phyloP scores from a whole-genome alignment of 75 land plant genomes.

The Sequoia sempervirens region DNA sequence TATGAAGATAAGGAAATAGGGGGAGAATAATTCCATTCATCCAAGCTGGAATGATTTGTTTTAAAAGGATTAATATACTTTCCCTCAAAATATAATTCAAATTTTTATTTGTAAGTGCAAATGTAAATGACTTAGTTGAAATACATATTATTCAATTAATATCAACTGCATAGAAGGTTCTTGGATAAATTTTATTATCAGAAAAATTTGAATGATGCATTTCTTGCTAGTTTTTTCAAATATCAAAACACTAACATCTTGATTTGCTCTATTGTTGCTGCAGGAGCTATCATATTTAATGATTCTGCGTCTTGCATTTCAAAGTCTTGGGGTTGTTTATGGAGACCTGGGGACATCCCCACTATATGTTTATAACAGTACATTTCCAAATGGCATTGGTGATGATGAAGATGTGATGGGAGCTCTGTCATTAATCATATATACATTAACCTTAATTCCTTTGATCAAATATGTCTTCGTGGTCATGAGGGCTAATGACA shows the following conservation, averaged over 20 bases:
- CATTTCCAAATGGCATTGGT: slow-evolving; percentile 53
- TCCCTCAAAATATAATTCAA: no score
- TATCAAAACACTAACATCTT: background rate
- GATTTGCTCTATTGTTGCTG: slow-evolving; percentile 8
- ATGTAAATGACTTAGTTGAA: background rate
- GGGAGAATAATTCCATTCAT: no score
- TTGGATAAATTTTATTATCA: background rate
- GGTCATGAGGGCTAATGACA: slow-evolving; percentile 70
- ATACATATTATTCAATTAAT: background rate
- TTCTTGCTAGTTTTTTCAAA: background rate
- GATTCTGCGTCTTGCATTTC: slow-evolving; percentile 67
- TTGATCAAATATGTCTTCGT: slow-evolving; percentile 70
- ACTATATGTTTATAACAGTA: slow-evolving; percentile 80
- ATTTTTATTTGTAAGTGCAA: no score
- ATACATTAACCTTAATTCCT: slow-evolving; percentile 62
- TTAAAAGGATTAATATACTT: no score
- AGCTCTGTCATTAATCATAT: slow-evolving; percentile 70
- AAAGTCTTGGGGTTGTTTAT: slow-evolving; percentile 87
- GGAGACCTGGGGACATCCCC: slow-evolving; percentile 95
- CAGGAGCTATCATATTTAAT: slow-evolving; percentile 57
- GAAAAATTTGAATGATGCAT: background rate
- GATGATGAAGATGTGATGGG: slow-evolving; percentile 65
- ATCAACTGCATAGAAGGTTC: background rate
- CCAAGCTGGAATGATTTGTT: no score
- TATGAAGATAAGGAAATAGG: no score